Base-by-base conservation (phyloP, 225 moss, liverwort and hornwort genomes). In the Antitrichia curtipendula region DNA sequence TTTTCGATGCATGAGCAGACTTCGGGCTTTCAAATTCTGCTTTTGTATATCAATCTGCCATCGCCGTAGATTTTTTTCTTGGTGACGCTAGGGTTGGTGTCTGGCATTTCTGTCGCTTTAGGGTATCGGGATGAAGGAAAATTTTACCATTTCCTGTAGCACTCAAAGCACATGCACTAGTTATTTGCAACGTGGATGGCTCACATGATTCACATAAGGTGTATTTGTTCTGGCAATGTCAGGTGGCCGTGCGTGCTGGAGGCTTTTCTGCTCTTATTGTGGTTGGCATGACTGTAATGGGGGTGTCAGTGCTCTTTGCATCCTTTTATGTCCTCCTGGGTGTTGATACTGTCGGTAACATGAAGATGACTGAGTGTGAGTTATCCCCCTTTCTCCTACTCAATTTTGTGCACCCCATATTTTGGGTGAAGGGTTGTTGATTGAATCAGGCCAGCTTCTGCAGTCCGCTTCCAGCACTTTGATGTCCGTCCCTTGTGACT, bases 231-330 rank as follows among this genome's bases (percentile, higher is more conserved):
- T 90, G 87, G 43, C 52, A 72, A 87, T 76, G 86, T 60, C 88
- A 94, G 94, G 92, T 95, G 88, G 89, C 98, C 38, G 83, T 97
- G 82, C 96, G 96, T 52, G 98, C 97, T 86, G 98, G 98, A 90
- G 98, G 98, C 71, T 99, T 96, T 88, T 99, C 98, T 71, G 97
- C 97, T 87, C 98, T 99, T 58, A 93, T 99, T 77, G 98, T 99
- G 81, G 95, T 99, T 84, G 97, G 95, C 89, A 95, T 99, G 97
- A 97, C 97, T 82, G 98, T 99, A 8, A 94, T 99, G 90, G 98
- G 98, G 52, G 97, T 99, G 59, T 70, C 98, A 57, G 93, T 99
- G 58, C 94, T 99, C 58, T 97, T 95, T 87, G 92, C 97, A 75
- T 91, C 96, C 69, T 98, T 98, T 84, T 96, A 95, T 82, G 96